These are phyloP conservation scores for Xylaria sp. DNA, from an alignment of 2,329 filamentous ascomycete genomes.

Conservation along the genomic window DNA sequence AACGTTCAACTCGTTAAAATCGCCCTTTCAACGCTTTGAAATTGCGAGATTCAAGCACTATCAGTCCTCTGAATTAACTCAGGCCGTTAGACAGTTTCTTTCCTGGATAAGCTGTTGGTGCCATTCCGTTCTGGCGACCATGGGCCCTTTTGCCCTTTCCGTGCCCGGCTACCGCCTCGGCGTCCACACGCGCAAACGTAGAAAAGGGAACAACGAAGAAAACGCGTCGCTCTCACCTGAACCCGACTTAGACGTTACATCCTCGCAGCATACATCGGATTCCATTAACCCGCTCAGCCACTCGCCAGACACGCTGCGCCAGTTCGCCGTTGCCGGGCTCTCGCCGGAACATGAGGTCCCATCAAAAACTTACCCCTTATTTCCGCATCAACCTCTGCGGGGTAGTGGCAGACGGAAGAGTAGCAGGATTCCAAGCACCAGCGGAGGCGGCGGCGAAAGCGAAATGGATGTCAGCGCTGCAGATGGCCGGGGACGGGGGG, in stretches of 20 bases:
- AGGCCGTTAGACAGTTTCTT: background rate
- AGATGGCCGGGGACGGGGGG: conserved; percentile 13
- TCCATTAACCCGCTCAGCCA: conserved; percentile 61
- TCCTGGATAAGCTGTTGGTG: background rate
- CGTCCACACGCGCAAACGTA: conserved; percentile 39
- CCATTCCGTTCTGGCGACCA: conserved; percentile 8
- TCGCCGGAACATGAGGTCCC: conserved; percentile 49
- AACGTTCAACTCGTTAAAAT: background rate
- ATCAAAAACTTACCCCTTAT: conserved; percentile 43
- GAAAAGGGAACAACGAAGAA: conserved; percentile 22
- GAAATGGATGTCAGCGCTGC: conserved; percentile 12
- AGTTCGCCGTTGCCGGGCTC: conserved; percentile 58
- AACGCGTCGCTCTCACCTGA: conserved; percentile 1
- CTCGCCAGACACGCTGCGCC: conserved; percentile 52
- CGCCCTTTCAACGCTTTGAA: background rate
- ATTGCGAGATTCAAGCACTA: background rate
- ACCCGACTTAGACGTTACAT: conserved; percentile 10
- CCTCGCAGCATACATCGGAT: conserved; percentile 35
- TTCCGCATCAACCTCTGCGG: conserved; percentile 54
- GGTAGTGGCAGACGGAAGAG: conserved; percentile 7
- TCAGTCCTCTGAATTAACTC: background rate
- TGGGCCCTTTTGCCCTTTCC: conserved; percentile 36
- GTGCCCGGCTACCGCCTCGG: conserved; percentile 34
- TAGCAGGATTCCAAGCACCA: conserved; percentile 3
- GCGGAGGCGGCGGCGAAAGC: conserved; percentile 10